Evolutionary conservation across 495 filamentous ascomycete genomes (phyloP).

Genomic region (Filosporella fistucella): DNA sequence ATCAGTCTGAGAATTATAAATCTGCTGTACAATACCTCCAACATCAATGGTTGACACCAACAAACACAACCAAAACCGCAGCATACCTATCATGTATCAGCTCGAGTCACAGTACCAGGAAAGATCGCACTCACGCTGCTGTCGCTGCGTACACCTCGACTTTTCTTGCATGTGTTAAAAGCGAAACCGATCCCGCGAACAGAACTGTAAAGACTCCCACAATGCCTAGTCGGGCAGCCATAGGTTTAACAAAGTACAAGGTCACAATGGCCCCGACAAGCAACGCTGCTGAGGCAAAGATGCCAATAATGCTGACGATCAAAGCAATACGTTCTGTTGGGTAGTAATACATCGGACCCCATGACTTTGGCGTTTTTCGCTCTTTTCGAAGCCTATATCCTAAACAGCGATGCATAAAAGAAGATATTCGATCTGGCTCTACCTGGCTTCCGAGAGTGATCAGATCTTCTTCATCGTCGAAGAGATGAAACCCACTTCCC

Average conservation of each 20-base stretch:
- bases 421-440: not conserved
- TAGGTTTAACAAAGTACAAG: slow-evolving; percentile 10
- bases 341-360: slow-evolving; percentile 2
- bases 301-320: not conserved
- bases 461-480: slow-evolving; percentile 7
- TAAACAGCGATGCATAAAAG: not conserved
- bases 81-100: not conserved
- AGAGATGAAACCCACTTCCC: slow-evolving; percentile 2
- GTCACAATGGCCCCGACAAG: slow-evolving; percentile 25
- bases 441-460: slow-evolving; percentile 1
- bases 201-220: slow-evolving; percentile 12
- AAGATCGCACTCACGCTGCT: slow-evolving; percentile 14
- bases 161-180: slow-evolving; percentile 20
- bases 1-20: no score
- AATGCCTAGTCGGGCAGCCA: slow-evolving; percentile 6
- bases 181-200: slow-evolving; percentile 5
- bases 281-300: slow-evolving; percentile 9
- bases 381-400: slow-evolving; percentile 3
- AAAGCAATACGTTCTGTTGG: not conserved
- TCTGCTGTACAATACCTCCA: no score
- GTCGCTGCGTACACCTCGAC: slow-evolving; percentile 24
- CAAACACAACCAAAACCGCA: not conserved
- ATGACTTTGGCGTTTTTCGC: slow-evolving; percentile 1
- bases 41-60: slow-evolving; percentile 1
- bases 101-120: not conserved